These are phyloP conservation scores for Cryptococcus sp. DNA, from an alignment of 1,284 basidiomycete species.

Conservation along the genomic window DNA sequence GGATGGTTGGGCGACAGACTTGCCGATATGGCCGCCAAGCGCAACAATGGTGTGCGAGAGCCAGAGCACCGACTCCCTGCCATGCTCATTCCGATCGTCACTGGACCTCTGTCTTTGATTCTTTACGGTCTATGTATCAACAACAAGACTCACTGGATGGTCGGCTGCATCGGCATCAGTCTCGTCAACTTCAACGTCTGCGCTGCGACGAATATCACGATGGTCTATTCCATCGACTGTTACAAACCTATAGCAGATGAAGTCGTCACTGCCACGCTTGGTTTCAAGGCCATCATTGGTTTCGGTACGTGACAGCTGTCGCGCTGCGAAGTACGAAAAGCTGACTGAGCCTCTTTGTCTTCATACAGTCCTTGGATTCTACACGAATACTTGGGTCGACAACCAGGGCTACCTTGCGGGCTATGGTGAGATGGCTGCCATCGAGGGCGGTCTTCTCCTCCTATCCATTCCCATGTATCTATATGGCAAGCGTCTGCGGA, in stretches of 20 bases:
- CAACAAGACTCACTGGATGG: not conserved
- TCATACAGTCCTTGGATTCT: not conserved
- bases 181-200: constrained; percentile 1
- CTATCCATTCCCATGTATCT: not conserved
- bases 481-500: not conserved
- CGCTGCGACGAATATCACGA: not conserved
- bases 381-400: not conserved
- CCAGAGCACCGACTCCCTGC: not conserved
- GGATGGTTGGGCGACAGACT: not conserved
- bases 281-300: not conserved
- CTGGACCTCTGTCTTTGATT: not conserved
- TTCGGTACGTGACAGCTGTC: not conserved
- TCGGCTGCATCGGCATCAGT: not conserved
- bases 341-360: too few species aligned
- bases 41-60: not conserved
- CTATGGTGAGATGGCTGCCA: not conserved
- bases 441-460: not conserved
- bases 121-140: not conserved
- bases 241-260: not conserved
- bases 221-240: not conserved
- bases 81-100: constrained; percentile 1
- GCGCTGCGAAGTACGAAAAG: not conserved
- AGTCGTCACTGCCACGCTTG: not conserved
- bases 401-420: not conserved
- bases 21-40: not conserved